Percentiles rank a stretch among this genome's conserved stretches.
Evolutionary conservation across 129 eudicot species (phyloP).

Genomic region (Cynara cardunculus): DNA sequence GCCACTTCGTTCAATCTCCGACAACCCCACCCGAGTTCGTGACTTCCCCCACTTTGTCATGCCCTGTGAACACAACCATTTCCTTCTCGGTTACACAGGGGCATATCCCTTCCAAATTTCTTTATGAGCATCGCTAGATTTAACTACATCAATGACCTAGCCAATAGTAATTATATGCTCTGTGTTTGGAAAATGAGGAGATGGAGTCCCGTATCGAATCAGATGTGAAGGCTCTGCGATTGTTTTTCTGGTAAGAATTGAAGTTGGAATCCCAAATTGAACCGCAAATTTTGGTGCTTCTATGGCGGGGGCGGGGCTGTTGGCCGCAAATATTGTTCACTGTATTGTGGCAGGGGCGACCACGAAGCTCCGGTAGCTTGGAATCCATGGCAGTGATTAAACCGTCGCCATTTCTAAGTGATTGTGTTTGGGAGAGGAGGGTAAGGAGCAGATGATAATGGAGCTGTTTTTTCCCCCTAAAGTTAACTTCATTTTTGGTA

Average conservation of each 20-base stretch:
- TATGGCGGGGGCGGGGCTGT: slow-evolving; percentile 16
- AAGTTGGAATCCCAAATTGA: slow-evolving; percentile 19
- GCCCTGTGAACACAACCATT: too few relatives aligned
- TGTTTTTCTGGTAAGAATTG: slow-evolving; percentile 1
- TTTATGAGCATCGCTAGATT: not conserved
- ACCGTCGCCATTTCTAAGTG: slow-evolving; percentile 30
- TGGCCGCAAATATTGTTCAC: slow-evolving; percentile 28
- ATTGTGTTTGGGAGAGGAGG: too few relatives aligned
- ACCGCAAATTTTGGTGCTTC: slow-evolving; percentile 2
- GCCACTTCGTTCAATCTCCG: too few relatives aligned
- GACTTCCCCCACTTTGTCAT: too few relatives aligned
- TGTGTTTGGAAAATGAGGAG: not conserved
- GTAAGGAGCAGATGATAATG: too few relatives aligned
- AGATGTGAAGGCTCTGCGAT: slow-evolving; percentile 31
- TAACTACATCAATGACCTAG: not conserved
- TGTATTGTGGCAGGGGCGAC: slow-evolving; percentile 25
- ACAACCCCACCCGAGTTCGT: too few relatives aligned
- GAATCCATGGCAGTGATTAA: slow-evolving; percentile 25
- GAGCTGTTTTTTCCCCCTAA: too few relatives aligned
- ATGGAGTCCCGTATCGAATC: slow-evolving; percentile 38
- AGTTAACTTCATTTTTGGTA: too few relatives aligned
- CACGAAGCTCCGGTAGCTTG: slow-evolving; percentile 25
- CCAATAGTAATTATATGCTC: not conserved
- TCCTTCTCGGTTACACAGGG: too few relatives aligned
- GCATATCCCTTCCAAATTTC: too few relatives aligned